Evolutionary conservation across 2,329 filamentous ascomycete genomes (phyloP), one percentile per base, ranked within the genome.

Genomic region (Sporothrix euskadiensis): DNA sequence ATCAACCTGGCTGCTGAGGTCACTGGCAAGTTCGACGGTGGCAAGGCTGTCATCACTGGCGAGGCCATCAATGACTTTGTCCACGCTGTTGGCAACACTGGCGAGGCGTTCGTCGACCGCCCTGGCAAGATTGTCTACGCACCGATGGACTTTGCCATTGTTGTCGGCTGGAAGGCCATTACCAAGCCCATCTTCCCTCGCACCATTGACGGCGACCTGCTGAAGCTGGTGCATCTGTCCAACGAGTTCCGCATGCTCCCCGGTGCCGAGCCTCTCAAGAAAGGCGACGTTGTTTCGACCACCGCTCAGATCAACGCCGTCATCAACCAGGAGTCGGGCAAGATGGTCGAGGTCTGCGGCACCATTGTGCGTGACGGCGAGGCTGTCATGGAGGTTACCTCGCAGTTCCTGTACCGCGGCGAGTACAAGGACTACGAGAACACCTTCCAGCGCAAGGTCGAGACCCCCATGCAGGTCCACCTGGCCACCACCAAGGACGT

Each of bases 271-370:
- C 95, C 96, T 19, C 85, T 99, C 75, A 97, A 97, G 88, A 97
- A 97, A 85, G 96, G 94, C 41, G 96, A 99, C 81, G 89, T 94
- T 75, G 89, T 99, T 26, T 91, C 94, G 75, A 98, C 96, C 3
- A 97, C 93, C 72, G 96, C 96, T 59, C 94, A 97, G 81, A 93
- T 99, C 84, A 98, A 99, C 79, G 94, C 96, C 19, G 94, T 99
- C 79, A 92, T 99, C 85, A 99, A 98, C 85, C 94, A 99, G 82
- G 94, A 97, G 16, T 94, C 96, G 74, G 96, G 96, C 66, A 99
- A 99, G 87, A 98, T 99, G 94, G 97, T 99, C 22, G 97, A 99
- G 83, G 95, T 99, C n/a, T 98, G 94, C 79, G 96, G 96, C 75
- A 99, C 96, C 6, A 97, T 99, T 79, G 91, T 88, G 71, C 92